A percentile compares a stretch with the other conserved stretches of the same genome.
Conservation (phyloP, 768 basidiomycete genomes). For the Psilocybe tampanensis region DNA sequence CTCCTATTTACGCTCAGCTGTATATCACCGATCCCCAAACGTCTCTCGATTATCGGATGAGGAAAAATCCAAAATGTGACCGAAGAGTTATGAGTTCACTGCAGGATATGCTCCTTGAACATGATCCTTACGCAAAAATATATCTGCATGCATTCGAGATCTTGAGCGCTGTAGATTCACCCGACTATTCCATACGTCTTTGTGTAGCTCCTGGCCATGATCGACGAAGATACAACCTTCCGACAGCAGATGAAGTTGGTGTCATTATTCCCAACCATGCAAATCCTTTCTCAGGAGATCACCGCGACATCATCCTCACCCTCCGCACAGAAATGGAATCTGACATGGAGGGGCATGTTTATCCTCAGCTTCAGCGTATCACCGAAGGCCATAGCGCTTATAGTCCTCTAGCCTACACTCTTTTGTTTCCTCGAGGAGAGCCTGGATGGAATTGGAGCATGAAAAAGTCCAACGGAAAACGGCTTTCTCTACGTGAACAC, state of each 20-base stretch:
- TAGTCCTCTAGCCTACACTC: background rate
- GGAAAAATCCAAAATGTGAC: slow-evolving; percentile 24
- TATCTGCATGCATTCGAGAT: slow-evolving; percentile 36
- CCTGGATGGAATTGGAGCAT: background rate
- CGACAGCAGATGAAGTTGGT: slow-evolving; percentile 13
- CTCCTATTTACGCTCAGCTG: slow-evolving; percentile 37
- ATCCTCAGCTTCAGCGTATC: slow-evolving; percentile 11
- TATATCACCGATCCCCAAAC: slow-evolving; percentile 38
- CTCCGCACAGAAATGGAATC: too few relatives aligned
- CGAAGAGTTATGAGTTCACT: slow-evolving; percentile 20
- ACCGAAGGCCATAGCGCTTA: slow-evolving; percentile 20
- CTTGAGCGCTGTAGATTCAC: slow-evolving; percentile 21
- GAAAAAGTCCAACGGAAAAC: background rate
- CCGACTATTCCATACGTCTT: slow-evolving; percentile 22
- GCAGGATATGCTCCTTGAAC: slow-evolving; percentile 21
- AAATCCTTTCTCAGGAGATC: slow-evolving; percentile 7
- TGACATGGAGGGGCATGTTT: too few relatives aligned
- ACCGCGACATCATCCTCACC: background rate
- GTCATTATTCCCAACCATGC: background rate
- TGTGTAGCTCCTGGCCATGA: slow-evolving; percentile 29
- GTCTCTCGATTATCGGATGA: slow-evolving; percentile 29
- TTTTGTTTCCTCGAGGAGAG: background rate
- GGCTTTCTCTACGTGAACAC: slow-evolving; percentile 1
- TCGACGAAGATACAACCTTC: slow-evolving; percentile 39
- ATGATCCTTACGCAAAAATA: slow-evolving; percentile 29